Percentiles rank a stretch among this genome's conserved stretches.
Conservation (phyloP, 2,329 filamentous ascomycete genomes). For the Daldinia sp. region DNA sequence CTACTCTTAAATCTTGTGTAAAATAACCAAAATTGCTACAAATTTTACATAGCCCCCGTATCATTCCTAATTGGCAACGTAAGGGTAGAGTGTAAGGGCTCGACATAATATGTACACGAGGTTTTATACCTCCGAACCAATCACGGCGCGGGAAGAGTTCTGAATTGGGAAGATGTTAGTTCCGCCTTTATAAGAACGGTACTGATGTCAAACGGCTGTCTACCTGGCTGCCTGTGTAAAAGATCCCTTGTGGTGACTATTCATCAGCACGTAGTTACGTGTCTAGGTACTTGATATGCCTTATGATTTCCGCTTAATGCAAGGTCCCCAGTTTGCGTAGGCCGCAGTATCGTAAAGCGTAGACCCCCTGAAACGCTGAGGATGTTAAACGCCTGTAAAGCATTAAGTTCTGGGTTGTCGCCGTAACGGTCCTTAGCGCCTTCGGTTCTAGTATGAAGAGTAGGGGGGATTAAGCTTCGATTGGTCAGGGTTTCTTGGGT, state of each 20-base stretch:
- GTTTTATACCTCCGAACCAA: background rate
- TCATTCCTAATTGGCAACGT: background rate
- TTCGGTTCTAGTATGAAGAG: background rate
- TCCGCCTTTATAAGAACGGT: background rate
- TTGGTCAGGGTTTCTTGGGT: background rate
- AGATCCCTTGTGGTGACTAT: background rate
- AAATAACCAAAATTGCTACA: too few relatives aligned
- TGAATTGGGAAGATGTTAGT: background rate
- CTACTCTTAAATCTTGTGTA: too few relatives aligned
- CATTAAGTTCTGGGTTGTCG: background rate
- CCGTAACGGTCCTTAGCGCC: background rate
- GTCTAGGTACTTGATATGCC: too few relatives aligned
- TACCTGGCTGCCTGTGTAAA: background rate
- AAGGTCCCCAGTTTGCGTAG: background rate
- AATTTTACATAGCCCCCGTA: too few relatives aligned
- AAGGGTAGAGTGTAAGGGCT: too few relatives aligned
- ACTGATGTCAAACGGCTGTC: background rate
- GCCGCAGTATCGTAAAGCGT: background rate
- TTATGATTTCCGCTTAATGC: background rate
- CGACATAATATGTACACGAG: background rate
- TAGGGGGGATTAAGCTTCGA: background rate
- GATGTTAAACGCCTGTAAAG: background rate
- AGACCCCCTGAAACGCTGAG: background rate
- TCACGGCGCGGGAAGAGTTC: background rate
- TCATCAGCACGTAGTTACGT: background rate